Evolutionary conservation across 495 filamentous ascomycete genomes (phyloP), one percentile per base, ranked within the genome.

Genomic region (Glonium stellatum): DNA sequence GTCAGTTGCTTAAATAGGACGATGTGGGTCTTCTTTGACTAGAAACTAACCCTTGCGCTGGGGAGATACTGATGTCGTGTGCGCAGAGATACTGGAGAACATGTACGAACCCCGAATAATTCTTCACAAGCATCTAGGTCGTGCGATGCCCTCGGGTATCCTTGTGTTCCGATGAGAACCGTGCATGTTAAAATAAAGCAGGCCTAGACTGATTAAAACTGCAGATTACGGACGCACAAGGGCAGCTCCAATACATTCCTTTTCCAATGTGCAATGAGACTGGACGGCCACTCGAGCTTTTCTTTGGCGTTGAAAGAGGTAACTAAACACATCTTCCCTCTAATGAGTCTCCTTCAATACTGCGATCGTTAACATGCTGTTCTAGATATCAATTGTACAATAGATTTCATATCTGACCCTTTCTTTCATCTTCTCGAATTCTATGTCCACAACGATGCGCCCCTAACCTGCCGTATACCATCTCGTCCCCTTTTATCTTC

Each of bases 351-450:
- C 6, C 27, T 6, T 6, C 27, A 31, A 31, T 31, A 31, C 27
- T 35, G 31, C 13, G 46, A 27, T 41, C 44, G 15, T 56, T 57
- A 59, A 65, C 63, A 19, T 27, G 49, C 35, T 48, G 19, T 31
- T 55, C 46, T 79, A 77, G 88, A 92, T 64, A 77, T 95, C 65
- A 95, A 90, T 75, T 98, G 93, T 78, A 98, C 93, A 51, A 87
- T 97, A 72, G 76, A 84, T 68, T 80, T 87, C 68, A 81, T 97
- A 68, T 77, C 84, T 68, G 93, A 98, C 74, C 82, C 86, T 19
- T 85, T 96, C 79, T 98, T 93, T 81, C 93, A 98, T 75, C 86
- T 97, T 46, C 84, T 97, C 72, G 93, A 98, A 76, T 97, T 96
- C 81, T 97, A 97, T 82, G 86, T 97, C 67, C 93, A 97, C 79